A percentile compares a stretch with the other conserved stretches of the same genome.
Evolutionary conservation across 2,329 filamentous ascomycete genomes (phyloP).

Genomic region (Colletotrichum higginsianum): DNA sequence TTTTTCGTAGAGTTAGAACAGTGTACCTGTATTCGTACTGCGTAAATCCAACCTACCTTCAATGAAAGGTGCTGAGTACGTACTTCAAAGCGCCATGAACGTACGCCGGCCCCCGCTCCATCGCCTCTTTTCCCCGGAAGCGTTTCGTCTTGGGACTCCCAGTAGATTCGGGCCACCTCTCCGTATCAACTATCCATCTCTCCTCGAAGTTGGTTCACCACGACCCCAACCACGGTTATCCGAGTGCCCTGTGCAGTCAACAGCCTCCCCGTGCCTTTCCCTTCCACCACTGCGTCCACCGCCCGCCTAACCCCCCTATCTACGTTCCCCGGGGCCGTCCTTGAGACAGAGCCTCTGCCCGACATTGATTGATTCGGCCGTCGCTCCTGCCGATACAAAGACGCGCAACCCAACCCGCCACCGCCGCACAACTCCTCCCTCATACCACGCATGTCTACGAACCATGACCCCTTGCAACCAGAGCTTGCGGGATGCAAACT

Average conservation of each 20-base stretch:
- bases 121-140: constrained; percentile 12
- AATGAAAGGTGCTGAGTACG: neutral
- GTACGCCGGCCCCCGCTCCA: constrained; percentile 19
- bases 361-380: constrained; percentile 17
- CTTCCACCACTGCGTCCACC: neutral
- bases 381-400: constrained; percentile 14
- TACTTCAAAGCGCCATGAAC: constrained; percentile 25
- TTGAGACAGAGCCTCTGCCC: constrained; percentile 12
- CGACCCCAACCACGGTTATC: neutral
- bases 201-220: neutral
- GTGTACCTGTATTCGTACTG: no score
- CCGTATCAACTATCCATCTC: neutral
- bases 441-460: neutral
- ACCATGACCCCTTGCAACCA: neutral
- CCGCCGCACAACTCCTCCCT: neutral
- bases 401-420: constrained; percentile 15
- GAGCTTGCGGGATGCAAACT: neutral
- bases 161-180: constrained; percentile 7
- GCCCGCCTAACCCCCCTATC: neutral
- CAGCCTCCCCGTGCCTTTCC: neutral
- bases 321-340: constrained; percentile 13
- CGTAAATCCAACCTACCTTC: no score
- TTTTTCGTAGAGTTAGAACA: neutral
- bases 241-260: neutral
- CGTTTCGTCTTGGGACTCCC: constrained; percentile 19